Conservation (phyloP, 345 rosid species). For the Geranium brycei region DNA sequence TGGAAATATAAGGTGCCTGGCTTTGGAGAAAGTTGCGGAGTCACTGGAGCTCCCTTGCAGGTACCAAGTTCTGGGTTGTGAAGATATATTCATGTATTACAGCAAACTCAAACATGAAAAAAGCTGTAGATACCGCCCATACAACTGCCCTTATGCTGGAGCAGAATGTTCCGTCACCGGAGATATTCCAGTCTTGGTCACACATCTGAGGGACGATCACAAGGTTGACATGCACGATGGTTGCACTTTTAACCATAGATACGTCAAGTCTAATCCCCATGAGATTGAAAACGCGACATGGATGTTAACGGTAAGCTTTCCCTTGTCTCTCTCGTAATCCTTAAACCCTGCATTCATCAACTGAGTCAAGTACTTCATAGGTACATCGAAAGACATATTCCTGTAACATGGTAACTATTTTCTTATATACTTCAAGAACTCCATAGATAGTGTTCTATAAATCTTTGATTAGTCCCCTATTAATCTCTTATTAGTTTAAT, state of each 20-base stretch:
- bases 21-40: conserved; percentile 73
- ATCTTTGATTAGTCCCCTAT: too few species aligned
- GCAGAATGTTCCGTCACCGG: conserved; percentile 74
- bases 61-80: conserved; percentile 58
- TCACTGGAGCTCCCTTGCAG: conserved; percentile 75
- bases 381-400: too few species aligned
- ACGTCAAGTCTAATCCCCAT: conserved; percentile 68
- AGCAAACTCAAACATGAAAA: conserved; percentile 75
- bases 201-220: conserved; percentile 77
- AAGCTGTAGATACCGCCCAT: conserved; percentile 58
- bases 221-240: conserved; percentile 92
- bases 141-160: conserved; percentile 80
- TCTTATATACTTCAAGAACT: too few species aligned
- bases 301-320: conserved; percentile 75
- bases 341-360: too few species aligned
- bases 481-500: too few species aligned
- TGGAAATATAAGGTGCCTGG: conserved; percentile 85
- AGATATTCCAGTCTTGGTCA: conserved; percentile 52
- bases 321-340: too few species aligned
- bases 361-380: too few species aligned
- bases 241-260: conserved; percentile 72
- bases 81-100: conserved; percentile 65
- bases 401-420: too few species aligned
- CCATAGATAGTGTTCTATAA: too few species aligned
- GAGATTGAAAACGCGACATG: conserved; percentile 92